phyloP scores from a whole-genome alignment of 2,329 filamentous ascomycete genomes.

The Trichoderma sp. region DNA sequence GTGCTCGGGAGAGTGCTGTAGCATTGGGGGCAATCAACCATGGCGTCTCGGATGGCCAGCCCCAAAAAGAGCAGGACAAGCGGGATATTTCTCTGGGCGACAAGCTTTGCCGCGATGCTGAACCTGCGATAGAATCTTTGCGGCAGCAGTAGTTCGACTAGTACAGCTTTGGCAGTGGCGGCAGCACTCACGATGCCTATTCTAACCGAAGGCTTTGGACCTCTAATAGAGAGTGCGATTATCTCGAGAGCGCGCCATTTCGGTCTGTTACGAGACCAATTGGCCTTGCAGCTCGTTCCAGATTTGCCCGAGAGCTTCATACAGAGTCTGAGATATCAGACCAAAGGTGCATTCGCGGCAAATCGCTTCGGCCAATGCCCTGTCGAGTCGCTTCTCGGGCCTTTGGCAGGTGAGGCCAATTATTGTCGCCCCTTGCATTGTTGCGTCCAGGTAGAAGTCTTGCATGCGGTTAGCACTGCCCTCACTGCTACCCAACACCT shows the following conservation, averaged over 20 bases:
- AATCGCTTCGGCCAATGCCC: neutral
- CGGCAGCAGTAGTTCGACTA: neutral
- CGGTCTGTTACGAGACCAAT: neutral
- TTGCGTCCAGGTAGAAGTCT: neutral
- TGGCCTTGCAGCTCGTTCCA: neutral
- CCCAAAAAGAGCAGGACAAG: conserved; percentile 22
- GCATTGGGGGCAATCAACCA: conserved; percentile 4
- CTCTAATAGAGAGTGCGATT: neutral
- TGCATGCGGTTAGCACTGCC: conserved; percentile 7
- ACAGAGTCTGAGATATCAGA: neutral
- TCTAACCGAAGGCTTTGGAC: neutral
- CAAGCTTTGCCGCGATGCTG: neutral
- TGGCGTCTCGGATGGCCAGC: conserved; percentile 14
- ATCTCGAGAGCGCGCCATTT: neutral
- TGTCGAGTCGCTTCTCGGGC: neutral
- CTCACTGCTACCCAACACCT: neutral
- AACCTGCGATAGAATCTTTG: neutral
- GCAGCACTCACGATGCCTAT: neutral
- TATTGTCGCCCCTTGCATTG: conserved; percentile 2
- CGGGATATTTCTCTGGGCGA: neutral
- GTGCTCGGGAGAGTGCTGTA: neutral
- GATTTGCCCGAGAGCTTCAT: neutral
- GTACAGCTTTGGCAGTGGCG: neutral
- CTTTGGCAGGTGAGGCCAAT: neutral
- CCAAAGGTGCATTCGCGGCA: neutral